These are phyloP conservation scores for Hemerocallis citrina DNA, from an alignment of 106 monocot species.

Conservation along the genomic window DNA sequence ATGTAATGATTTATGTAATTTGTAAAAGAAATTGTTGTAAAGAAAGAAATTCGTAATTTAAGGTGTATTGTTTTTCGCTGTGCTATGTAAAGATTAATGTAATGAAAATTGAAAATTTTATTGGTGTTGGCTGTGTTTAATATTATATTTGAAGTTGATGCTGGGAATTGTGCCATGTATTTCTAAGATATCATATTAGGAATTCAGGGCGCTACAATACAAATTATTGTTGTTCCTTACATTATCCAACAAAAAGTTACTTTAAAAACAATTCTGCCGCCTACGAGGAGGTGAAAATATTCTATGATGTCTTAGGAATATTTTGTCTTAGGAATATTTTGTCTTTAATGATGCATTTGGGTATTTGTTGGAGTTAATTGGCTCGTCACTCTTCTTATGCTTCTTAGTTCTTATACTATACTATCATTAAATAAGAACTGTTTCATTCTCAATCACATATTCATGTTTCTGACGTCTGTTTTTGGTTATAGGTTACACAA, in stretches of 20 bases:
- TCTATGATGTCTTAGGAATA: too few species aligned
- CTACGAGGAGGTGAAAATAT: slow-evolving; percentile 13
- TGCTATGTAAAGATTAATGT: too few species aligned
- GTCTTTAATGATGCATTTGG: neutral
- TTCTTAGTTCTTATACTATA: neutral
- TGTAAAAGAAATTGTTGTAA: too few species aligned
- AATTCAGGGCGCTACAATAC: slow-evolving; percentile 27
- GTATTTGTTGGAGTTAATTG: neutral
- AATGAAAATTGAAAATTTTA: too few species aligned
- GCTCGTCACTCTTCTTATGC: neutral
- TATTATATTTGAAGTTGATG: too few species aligned
- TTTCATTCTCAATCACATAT: neutral
- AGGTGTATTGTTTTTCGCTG: slow-evolving; percentile 16
- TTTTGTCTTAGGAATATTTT: neutral
- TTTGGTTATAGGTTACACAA: slow-evolving; percentile 15
- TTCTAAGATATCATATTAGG: too few species aligned
- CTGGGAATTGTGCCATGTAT: too few species aligned
- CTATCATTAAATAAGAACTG: neutral
- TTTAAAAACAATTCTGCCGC: slow-evolving; percentile 20
- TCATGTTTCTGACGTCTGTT: neutral
- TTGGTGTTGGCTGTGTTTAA: too few species aligned
- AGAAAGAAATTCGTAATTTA: too few species aligned
- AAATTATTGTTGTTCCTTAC: slow-evolving; percentile 1
- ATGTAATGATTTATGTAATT: too few species aligned
- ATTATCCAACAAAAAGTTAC: slow-evolving; percentile 8